Base-by-base conservation (phyloP, 2,329 filamentous ascomycete species). In the Xylogone sp. region DNA sequence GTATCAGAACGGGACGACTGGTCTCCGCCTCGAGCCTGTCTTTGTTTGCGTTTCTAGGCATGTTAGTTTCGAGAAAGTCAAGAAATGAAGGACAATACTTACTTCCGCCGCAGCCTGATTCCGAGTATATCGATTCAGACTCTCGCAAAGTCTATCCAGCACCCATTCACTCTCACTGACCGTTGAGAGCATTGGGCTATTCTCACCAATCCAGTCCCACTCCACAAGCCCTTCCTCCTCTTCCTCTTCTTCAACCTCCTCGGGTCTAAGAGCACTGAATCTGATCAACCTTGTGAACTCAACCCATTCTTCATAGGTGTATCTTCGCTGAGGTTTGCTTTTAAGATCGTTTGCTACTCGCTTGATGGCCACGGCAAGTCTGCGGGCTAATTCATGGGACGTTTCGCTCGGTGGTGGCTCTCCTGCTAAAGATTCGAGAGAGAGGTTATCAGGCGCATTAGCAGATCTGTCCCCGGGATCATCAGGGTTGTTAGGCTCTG, bases 121-220 rank as follows among this genome's bases (percentile, higher is more conserved):
- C 50, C 59, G 59, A 8, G 64, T 68, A 53, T 71, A 72, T 19
- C 70, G 56, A 54, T 67, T 66, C 61, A 89, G 64, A 62, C 83
- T 86, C 66, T 87, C 83, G 61, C 81, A 84, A 12, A 88, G 67
- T 29, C 83, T 73, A 63, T 86, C 79, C 2, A 89, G 68, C 50
- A 88, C 69, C 79, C 85, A 88, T 64, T 87, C 82, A 0, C 82
- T 75, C 67, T 89, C 86, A 6, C 72, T 77, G 54, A 80, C 69
- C 44, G 78, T 76, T 3, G 81, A 78, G 60, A 88, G 70, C 77
- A 89, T 80, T 0, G 86, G 86, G 60, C 82, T 86, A 51, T 82
- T 75, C 57, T 86, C 78, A 0, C 84, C 84, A 50, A 89, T 82
- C 86, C 86, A 89, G 61, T 88, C 85, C 84, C 85, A 88, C 29